Base-by-base conservation (phyloP, 495 filamentous ascomycete genomes). In the Elasticomyces elasticus region DNA sequence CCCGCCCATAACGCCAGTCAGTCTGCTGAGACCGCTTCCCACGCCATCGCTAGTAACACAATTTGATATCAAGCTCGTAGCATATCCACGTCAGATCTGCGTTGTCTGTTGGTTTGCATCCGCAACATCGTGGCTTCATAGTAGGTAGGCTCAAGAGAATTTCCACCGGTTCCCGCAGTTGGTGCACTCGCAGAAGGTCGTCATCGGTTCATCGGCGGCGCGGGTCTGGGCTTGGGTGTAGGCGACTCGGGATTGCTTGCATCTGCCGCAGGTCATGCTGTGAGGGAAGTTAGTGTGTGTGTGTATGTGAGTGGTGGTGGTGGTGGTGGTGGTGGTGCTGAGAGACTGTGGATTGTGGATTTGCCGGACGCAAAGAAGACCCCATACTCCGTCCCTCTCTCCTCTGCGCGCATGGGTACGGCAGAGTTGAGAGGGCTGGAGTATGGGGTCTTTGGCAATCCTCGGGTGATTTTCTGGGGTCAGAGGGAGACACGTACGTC, bases 211-310 rank as follows among this genome's bases (percentile, higher is more conserved):
- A 78, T 98, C 92, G 42, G 92, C 92, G 70, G 80, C 85, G 59
- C 94, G 81, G 5, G 92, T 97, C 74, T 97, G 94, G 25, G 94
- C 92, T 71, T 96, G 92, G 28, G 79, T 89, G 67, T 98, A 98
- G 60, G 82, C 84, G 63, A 98, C 92, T 74, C 87, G 92, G 73
- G 86, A 89, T 76, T 94, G 79, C 37, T 81, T 80, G 67, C 92
- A 97, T 71, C 86, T 86, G 54, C 88, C 79, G 70, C 92, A 98
- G 70, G 85, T 83, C 58, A 97, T 75, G 37, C 79, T 82, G 35
- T 15, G 1, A 19, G 13, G 19, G 31, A 6, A 19, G 48, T 51
- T 19, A 38, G 48, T 51, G 11, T 1, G 45, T 3, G 5, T 19
- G 19, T 20, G 5, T 5, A 20, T 20, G 6, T 12, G 11, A 3